phyloP scores from a whole-genome alignment of 257 asterid species.

The Gynochthodes officinalis region DNA sequence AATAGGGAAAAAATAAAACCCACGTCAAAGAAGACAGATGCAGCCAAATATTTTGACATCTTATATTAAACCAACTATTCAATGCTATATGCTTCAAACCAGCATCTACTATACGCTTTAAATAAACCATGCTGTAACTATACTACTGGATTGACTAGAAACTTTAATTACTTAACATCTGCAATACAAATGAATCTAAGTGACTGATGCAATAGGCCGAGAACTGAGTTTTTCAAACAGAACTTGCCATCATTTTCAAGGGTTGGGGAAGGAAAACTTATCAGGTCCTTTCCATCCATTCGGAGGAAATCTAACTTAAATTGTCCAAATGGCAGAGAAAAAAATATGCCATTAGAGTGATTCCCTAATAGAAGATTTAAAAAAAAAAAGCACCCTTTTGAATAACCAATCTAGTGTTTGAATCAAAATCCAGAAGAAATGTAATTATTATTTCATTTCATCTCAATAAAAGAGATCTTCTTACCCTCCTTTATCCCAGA shows the following conservation, averaged over 20 bases:
- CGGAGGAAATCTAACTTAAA: not conserved
- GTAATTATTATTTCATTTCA: not conserved
- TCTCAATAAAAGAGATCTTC: not conserved
- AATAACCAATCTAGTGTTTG: constrained; percentile 4
- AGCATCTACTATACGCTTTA: not conserved
- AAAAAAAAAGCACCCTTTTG: not conserved
- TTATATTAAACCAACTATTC: not conserved
- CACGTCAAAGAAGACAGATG: not conserved
- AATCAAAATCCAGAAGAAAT: constrained; percentile 6
- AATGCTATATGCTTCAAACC: no score
- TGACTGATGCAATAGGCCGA: not conserved
- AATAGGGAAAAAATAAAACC: constrained; percentile 21
- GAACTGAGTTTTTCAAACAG: not conserved
- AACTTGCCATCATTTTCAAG: not conserved
- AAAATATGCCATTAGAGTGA: not conserved
- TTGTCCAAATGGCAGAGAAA: not conserved
- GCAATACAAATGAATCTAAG: not conserved
- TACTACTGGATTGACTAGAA: not conserved
- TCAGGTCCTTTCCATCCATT: not conserved
- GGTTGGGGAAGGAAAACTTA: not conserved
- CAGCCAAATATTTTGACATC: not conserved
- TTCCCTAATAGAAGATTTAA: not conserved
- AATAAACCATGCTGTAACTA: not conserved
- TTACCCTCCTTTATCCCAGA: constrained; percentile 73
- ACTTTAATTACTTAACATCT: not conserved